Conservation (phyloP, 2,329 filamentous ascomycete genomes). For the Septoria linicola region DNA sequence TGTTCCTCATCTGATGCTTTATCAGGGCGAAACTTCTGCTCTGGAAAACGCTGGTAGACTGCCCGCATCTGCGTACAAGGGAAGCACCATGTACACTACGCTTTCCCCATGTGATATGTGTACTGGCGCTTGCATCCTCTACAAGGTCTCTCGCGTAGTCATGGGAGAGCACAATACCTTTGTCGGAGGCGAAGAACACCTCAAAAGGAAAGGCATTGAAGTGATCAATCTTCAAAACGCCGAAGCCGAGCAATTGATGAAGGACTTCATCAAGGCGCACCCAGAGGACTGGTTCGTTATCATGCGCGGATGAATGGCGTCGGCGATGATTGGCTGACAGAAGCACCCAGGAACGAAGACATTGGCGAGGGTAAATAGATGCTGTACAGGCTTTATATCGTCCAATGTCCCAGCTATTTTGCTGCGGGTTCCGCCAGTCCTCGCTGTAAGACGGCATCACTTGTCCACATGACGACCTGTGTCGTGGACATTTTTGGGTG, state of each 20-base stretch:
- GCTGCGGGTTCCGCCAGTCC: no score
- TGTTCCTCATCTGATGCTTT: background rate
- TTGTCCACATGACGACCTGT: no score
- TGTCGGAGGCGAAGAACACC: conserved; percentile 68
- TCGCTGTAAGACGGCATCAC: no score
- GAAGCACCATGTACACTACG: conserved; percentile 80
- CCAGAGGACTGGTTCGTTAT: conserved; percentile 61
- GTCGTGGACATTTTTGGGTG: no score
- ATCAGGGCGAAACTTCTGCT: conserved; percentile 71
- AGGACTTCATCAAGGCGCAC: conserved; percentile 68
- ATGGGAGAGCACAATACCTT: conserved; percentile 77
- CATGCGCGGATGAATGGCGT: conserved; percentile 19
- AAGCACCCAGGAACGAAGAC: conserved; percentile 39
- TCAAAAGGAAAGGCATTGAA: conserved; percentile 67
- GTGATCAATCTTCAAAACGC: conserved; percentile 67
- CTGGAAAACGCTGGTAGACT: conserved; percentile 72
- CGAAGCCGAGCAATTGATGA: conserved; percentile 68
- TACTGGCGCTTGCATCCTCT: conserved; percentile 73
- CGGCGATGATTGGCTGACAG: conserved; percentile 22
- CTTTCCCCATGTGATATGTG: conserved; percentile 80
- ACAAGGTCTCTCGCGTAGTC: conserved; percentile 71
- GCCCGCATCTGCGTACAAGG: conserved; percentile 65
- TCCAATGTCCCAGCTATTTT: background rate
- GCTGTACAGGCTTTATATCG: conserved; percentile 9
- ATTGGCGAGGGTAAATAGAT: conserved; percentile 38